Percentiles rank a stretch among this genome's conserved stretches.
Evolutionary conservation across 345 rosid species (phyloP).

Genomic region (Citrus unshiu): DNA sequence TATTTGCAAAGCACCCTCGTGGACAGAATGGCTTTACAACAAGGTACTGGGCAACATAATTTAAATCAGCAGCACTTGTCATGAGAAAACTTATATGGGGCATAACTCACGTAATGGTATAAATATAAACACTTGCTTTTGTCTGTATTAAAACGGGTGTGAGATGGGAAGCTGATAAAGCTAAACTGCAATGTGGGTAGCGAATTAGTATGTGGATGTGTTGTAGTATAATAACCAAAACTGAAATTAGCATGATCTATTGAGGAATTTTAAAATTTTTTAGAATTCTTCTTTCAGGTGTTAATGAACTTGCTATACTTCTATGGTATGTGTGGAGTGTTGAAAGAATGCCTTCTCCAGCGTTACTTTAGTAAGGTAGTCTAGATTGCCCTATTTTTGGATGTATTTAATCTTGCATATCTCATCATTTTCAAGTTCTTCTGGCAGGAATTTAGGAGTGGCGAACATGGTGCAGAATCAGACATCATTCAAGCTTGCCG

Average conservation of each 20-base stretch:
- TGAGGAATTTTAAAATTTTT: not conserved
- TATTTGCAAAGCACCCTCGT: conserved; percentile 58
- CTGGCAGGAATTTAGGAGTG: conserved; percentile 44
- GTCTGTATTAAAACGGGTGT: not conserved
- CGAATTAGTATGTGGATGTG: not conserved
- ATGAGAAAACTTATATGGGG: not conserved
- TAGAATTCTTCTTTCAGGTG: conserved; percentile 36
- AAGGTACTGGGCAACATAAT: conserved; percentile 37
- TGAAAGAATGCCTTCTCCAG: conserved; percentile 65
- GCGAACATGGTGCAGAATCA: conserved; percentile 36
- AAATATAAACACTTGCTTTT: not conserved
- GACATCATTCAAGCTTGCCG: conserved; percentile 46
- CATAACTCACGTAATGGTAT: not conserved
- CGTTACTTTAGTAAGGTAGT: conserved; percentile 68
- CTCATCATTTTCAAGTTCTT: conserved; percentile 10
- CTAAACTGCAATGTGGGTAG: not conserved
- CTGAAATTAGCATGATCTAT: not conserved
- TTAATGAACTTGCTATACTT: conserved; percentile 55
- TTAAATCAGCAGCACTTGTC: not conserved
- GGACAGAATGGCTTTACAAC: conserved; percentile 72
- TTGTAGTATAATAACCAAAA: not conserved
- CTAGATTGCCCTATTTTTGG: not conserved
- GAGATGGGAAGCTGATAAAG: not conserved
- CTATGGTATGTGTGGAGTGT: conserved; percentile 59
- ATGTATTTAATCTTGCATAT: not conserved